Base-by-base conservation (phyloP, 2,329 filamentous ascomycete genomes). In the Fusarium sp. region DNA sequence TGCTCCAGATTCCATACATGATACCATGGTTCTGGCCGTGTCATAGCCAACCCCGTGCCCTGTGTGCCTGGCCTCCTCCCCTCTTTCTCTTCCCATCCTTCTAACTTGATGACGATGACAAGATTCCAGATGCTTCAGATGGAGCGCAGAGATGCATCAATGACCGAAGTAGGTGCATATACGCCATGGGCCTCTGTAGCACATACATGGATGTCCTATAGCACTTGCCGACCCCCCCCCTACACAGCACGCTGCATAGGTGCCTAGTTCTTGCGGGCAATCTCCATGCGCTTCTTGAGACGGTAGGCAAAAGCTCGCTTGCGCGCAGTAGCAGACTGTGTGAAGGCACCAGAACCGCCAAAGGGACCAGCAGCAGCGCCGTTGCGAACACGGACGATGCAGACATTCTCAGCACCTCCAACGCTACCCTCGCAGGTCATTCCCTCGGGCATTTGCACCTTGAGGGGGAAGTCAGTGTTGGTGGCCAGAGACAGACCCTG, bases 281-380 rank as follows among this genome's bases (percentile, higher is more conserved):
- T 76, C 67, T 81, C 76, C 79, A 83, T 81, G 52, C 82, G 80
- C 79, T 83, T 82, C 79, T 79, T 81, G 47, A 83, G 76, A 62
- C 81, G 77, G 82, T 88, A 91, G 78, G 87, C 88, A 64, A 92
- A 63, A n/a, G 90, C 89, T 57, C 90, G 85, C 89, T 91, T 92
- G 82, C 87, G 85, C 20, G 88, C 88, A 18, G 85, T 84, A 16
- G 87, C 64, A 64, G 85, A 86, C 86, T 91, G 89, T 1, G 90
- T 92, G 81, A 93, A 93, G 35, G 90, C 91, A 35, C 87, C 90
- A 16, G 89, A 90, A 62, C 91, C 91, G 77, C 91, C 91, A 72
- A 93, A 93, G 24, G 91, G 91, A 6, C 91, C 91, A 11, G 91
- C 90, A 20, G 86, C 82, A 14, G 91, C 89, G 5, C 81, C 77